These are phyloP conservation scores for Backusella circina DNA, from an alignment of 192 early-diverging fungal species.

Conservation along the genomic window DNA sequence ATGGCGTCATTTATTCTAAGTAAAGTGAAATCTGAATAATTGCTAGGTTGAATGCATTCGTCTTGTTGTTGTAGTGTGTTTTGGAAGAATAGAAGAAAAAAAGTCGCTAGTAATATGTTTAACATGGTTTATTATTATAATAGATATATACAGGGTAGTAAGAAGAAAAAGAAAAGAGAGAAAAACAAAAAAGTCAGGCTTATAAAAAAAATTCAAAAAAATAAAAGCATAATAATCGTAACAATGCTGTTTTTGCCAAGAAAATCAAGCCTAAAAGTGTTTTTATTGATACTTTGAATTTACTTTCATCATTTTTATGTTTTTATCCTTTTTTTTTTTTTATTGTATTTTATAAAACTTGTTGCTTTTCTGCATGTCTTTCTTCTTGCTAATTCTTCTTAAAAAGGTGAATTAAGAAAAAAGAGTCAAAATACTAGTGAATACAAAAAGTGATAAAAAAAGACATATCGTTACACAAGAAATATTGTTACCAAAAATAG, in stretches of 20 bases:
- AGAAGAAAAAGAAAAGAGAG: not conserved
- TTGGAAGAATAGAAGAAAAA: not conserved
- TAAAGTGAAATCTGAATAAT: conserved; percentile 13
- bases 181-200: not conserved
- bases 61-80: not conserved
- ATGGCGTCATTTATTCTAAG: not conserved
- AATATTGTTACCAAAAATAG: conserved; percentile 1
- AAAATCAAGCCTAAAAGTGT: not conserved
- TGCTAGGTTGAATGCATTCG: not conserved
- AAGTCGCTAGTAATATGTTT: not conserved
- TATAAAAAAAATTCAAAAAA: not conserved
- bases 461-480: not conserved
- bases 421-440: not conserved
- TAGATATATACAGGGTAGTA: not conserved
- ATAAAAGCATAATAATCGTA: not conserved
- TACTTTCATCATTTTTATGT: too few species aligned
- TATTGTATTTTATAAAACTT: not conserved
- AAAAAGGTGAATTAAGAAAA: not conserved
- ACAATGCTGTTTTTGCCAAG: not conserved
- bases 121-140: not conserved
- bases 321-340: not conserved
- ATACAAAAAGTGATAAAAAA: not conserved
- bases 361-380: not conserved
- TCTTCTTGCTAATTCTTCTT: not conserved
- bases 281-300: not conserved